These are phyloP conservation scores for Stylonectria norvegica DNA, from an alignment of 2,329 filamentous ascomycete species.

Conservation along the genomic window DNA sequence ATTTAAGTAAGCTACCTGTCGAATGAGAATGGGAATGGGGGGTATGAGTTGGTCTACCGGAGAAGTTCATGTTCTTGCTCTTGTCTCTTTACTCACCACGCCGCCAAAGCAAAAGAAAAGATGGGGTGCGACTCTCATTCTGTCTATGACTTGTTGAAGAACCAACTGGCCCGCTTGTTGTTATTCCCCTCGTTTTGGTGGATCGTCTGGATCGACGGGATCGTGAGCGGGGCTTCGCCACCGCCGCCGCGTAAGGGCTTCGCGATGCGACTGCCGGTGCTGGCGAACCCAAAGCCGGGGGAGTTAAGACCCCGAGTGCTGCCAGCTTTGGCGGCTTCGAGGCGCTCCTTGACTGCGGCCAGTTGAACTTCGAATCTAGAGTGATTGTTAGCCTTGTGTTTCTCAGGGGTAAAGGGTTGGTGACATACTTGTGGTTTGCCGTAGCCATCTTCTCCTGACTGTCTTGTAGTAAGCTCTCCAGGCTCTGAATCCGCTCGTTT, in stretches of 20 bases:
- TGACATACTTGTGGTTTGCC: slow-evolving; percentile 88
- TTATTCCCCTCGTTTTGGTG: slow-evolving; percentile 54
- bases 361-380: slow-evolving; percentile 93
- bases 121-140: slow-evolving; percentile 8
- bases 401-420: slow-evolving; percentile 2
- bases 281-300: slow-evolving; percentile 68
- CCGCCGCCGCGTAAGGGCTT: slow-evolving; percentile 66
- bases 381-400: slow-evolving; percentile 25
- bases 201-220: slow-evolving; percentile 56
- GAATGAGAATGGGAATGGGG: slow-evolving; percentile 8
- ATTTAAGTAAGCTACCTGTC: no score
- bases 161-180: slow-evolving; percentile 70
- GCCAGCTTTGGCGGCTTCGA: slow-evolving; percentile 90
- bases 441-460: slow-evolving; percentile 98
- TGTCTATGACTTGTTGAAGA: slow-evolving; percentile 61
- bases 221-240: slow-evolving; percentile 43
- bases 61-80: slow-evolving; percentile 6
- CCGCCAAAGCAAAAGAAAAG: slow-evolving; percentile 22
- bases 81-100: slow-evolving; percentile 19
- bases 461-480: slow-evolving; percentile 89
- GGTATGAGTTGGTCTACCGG: slow-evolving; percentile 16
- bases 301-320: slow-evolving; percentile 79
- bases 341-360: slow-evolving; percentile 92
- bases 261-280: slow-evolving; percentile 63
- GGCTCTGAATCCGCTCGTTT: slow-evolving; percentile 92